phyloP scores from a whole-genome alignment of 768 basidiomycete genomes.

The Rickenella mellea region DNA sequence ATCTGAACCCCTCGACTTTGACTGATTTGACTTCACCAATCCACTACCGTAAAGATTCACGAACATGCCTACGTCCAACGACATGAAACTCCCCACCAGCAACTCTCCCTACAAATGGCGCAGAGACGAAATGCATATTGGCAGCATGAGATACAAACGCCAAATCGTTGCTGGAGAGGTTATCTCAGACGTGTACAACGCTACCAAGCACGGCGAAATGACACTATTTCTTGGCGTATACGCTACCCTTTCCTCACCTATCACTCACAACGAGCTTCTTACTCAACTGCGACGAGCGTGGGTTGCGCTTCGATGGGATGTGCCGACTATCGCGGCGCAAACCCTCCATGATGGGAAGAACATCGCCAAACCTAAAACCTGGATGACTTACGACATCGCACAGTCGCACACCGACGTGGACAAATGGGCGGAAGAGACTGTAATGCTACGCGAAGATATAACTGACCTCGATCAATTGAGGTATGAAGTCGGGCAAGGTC shows the following conservation, averaged over 20 bases:
- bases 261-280: constrained; percentile 3
- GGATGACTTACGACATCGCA: constrained; percentile 8
- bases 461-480: constrained; percentile 13
- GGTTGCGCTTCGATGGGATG: constrained; percentile 11
- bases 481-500: constrained; percentile 9
- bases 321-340: constrained; percentile 14
- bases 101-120: no score
- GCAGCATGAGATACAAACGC: background rate
- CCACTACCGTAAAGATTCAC: no score
- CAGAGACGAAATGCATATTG: no score
- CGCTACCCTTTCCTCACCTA: constrained; percentile 6
- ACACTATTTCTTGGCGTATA: constrained; percentile 14
- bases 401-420: constrained; percentile 3
- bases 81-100: background rate
- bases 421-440: constrained; percentile 14
- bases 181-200: constrained; percentile 10
- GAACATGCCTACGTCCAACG: no score
- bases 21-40: no score
- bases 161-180: constrained; percentile 11
- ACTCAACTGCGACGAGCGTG: constrained; percentile 8
- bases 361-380: no score
- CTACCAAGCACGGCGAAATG: constrained; percentile 15
- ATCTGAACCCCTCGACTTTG: no score
- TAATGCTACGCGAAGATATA: constrained; percentile 2
- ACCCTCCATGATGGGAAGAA: no score